phyloP scores from a whole-genome alignment of 2,329 filamentous ascomycete genomes.

The Verticillium nonalfalfae region DNA sequence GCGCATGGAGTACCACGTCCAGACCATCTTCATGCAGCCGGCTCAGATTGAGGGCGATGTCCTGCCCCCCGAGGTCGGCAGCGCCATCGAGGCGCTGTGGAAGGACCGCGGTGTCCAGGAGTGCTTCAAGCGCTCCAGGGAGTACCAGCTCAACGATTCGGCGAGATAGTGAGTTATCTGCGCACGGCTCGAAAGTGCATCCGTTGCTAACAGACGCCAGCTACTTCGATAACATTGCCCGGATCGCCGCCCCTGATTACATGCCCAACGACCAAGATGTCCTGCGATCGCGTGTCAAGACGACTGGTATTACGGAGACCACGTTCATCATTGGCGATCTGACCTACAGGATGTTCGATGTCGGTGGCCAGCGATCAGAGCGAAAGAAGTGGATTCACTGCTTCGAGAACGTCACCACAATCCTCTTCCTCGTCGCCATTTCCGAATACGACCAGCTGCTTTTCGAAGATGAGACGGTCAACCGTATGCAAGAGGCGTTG shows the following conservation, averaged over 20 bases:
- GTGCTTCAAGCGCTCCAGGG: conserved; percentile 90
- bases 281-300: conserved; percentile 93
- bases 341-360: conserved; percentile 96
- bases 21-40: conserved; percentile 98
- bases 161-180: conserved; percentile 77
- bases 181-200: background rate
- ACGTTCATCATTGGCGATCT: conserved; percentile 93
- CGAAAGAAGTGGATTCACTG: conserved; percentile 99
- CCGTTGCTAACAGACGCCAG: conserved; percentile 39
- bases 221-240: conserved; percentile 93
- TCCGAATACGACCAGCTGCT: conserved; percentile 95
- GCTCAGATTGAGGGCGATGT: conserved; percentile 94
- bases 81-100: conserved; percentile 88
- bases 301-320: conserved; percentile 93
- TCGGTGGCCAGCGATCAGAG: conserved; percentile 91
- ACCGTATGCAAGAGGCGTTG: conserved; percentile 86
- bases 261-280: conserved; percentile 95
- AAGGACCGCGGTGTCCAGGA: conserved; percentile 88
- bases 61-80: conserved; percentile 88
- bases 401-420: conserved; percentile 96
- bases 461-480: conserved; percentile 94
- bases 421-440: conserved; percentile 93
- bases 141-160: conserved; percentile 95
- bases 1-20: conserved; percentile 92
- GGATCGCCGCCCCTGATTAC: conserved; percentile 86